phyloP scores from a whole-genome alignment of 2,329 filamentous ascomycete species.

The Sporothrix phasma region DNA sequence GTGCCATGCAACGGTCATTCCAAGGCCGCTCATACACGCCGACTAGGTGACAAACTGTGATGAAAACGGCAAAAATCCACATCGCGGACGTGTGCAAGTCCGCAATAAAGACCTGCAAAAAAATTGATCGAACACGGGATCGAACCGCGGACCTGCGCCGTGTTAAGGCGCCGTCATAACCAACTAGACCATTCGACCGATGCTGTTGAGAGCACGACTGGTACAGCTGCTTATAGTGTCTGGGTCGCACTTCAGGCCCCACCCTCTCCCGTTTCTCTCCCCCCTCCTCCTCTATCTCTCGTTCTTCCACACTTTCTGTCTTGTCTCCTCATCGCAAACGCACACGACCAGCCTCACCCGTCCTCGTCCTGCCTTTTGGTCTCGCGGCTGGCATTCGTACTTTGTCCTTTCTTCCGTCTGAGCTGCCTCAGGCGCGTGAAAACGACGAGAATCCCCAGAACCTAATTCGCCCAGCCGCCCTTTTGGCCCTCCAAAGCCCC shows the following conservation, averaged over 20 bases:
- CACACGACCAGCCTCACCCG: neutral
- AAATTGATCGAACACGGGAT: conserved; percentile 16
- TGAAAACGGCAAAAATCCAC: neutral
- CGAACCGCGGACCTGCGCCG: conserved; percentile 17
- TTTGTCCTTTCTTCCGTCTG: neutral
- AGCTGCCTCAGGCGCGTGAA: neutral
- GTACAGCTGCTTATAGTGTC: neutral
- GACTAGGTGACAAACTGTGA: neutral
- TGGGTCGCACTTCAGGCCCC: neutral
- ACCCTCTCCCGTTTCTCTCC: neutral
- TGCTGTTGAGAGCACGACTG: neutral
- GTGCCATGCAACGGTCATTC: no score
- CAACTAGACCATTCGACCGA: conserved; percentile 17
- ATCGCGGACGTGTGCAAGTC: neutral
- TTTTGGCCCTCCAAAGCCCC: neutral
- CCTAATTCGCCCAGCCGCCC: conserved; percentile 2
- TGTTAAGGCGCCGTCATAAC: conserved; percentile 18
- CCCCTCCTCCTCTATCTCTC: conserved; percentile 3
- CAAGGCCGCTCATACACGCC: neutral
- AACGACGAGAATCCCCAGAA: neutral
- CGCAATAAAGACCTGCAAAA: no score
- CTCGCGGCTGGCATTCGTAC: neutral
- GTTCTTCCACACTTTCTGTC: conserved; percentile 6
- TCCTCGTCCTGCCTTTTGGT: neutral
- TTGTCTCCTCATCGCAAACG: neutral